Base-by-base conservation (phyloP, 805 yeast species). In the Metschnikowia amazonensis region DNA sequence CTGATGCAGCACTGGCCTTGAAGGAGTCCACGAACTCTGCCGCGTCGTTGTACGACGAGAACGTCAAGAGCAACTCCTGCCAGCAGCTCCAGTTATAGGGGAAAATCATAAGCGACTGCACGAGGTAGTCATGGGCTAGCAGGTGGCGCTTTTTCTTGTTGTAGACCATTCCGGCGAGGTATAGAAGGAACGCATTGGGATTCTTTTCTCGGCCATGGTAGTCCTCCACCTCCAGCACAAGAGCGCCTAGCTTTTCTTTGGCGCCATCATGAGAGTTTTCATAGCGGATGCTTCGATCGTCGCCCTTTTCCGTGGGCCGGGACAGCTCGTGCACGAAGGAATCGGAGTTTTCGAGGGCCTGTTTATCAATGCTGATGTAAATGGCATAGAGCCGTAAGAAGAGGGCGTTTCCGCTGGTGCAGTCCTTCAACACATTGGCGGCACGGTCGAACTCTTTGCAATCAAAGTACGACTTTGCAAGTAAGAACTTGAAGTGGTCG, bases 51-150 rank as follows among this genome's bases (percentile, higher is more conserved):
- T 81, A 73, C 25, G 80, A 75, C 6, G 77, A 64, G 24, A 88
- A 65, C 43, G 87, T 80, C 3, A 79, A 69, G 10, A 81, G 67
- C 32, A 94, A 69, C 59, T 92, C 97, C 46, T 76, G 74, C 97
- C 97, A 94, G 47, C 94, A 85, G 44, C 90, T 79, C 99, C 99
- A 94, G 62, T 92, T 92, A 62, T 75, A 86, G 0, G 97, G 96
- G 55, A 83, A 89, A 24, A 74, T 42, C 20, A 75, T 68, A 11
- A 92, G 59, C 1, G 97, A 84, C 38, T 72, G 73, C 25, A 81
- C 69, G 27, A 90, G 73, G 36, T 70, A 69, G 20, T 75, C 70
- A 46, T 83, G 81, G 0, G 97, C 97, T 29, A 69, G 61, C 1
- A 67, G 53, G n/a, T 66, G 65, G 51, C 84, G 81, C 40, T 81